Base-by-base conservation (phyloP, 306 rosid species). In the Vigna trinervia region DNA sequence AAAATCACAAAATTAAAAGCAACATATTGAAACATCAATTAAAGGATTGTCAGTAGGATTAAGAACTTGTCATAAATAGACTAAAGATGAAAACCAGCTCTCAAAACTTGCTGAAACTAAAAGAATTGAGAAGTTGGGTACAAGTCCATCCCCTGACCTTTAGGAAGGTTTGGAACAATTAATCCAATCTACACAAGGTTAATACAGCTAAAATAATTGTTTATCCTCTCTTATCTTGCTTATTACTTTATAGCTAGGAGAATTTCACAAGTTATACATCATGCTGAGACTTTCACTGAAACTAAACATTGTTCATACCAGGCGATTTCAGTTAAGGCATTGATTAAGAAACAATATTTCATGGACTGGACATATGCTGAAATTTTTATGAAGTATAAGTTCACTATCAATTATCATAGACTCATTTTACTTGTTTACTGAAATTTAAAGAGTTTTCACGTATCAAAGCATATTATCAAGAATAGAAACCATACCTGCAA, bases 401-500 rank as follows among this genome's bases (percentile, higher is more conserved):
- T 69, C 23, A 64, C 45, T 48, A 30, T 12, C 43, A n/a, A 26
- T 58, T 50, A 43, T n/a, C 52, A 23, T 38, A 19, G 38, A 34
- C 10, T 69, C 65, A 76, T 36, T 63, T 69, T 12, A 60, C 38
- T 46, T 48, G 36, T 58, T 56, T 39, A 53, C 34, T 23, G 59
- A 69, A 30, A 70, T 43, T 71, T 77, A 75, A 47, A n/a, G 5
- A 39, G 17, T 19, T n/a, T 59, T 63, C 58, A 32, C 6, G 70
- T 5, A 73, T 51, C 15, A 73, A 68, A 73, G 74, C 36, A 17
- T 64, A 64, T 38, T 6, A 45, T 68, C 43, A 17, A 62, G 47
- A 82, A 47, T 13, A 79, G 53, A 59, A 22, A 38, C 9, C 84
- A 64, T 88, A 80, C 99, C 97, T 95, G 99, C 80, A 95, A 85